phyloP scores from a whole-genome alignment of 1,284 basidiomycete genomes.

The Naganishia sp. region DNA sequence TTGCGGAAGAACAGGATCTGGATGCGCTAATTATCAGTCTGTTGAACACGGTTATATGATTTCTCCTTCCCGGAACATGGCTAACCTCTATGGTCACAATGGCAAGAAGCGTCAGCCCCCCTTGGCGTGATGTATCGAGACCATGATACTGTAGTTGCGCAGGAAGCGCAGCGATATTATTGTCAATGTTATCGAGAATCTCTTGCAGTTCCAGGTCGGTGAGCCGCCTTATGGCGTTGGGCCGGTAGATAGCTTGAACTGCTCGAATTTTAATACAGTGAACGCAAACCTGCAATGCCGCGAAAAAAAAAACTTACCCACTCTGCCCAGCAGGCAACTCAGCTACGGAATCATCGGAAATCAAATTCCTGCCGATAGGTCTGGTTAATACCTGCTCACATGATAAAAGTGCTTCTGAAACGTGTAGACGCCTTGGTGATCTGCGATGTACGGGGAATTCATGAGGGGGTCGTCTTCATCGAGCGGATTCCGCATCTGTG shows the following conservation, averaged over 20 bases:
- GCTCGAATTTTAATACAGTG: neutral
- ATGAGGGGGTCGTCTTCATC: neutral
- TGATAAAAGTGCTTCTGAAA: neutral
- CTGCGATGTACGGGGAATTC: neutral
- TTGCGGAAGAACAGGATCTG: neutral
- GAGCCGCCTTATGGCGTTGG: neutral
- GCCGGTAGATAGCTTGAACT: neutral
- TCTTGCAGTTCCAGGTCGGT: neutral
- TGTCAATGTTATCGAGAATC: neutral
- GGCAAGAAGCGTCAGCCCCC: neutral
- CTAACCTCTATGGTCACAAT: neutral
- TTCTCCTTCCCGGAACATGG: neutral
- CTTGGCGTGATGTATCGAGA: neutral
- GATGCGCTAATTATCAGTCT: neutral
- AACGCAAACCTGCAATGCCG: neutral
- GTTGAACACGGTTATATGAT: neutral
- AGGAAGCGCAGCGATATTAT: neutral
- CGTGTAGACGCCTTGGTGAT: neutral
- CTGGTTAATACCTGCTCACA: neutral
- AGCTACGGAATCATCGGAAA: neutral
- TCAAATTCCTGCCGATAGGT: neutral
- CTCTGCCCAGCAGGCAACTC: neutral
- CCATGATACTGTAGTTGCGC: neutral
- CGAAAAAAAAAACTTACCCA: neutral
- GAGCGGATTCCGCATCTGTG: neutral